These are phyloP conservation scores for Lepraria neglecta DNA, from an alignment of 495 filamentous ascomycete genomes.

Conservation along the genomic window DNA sequence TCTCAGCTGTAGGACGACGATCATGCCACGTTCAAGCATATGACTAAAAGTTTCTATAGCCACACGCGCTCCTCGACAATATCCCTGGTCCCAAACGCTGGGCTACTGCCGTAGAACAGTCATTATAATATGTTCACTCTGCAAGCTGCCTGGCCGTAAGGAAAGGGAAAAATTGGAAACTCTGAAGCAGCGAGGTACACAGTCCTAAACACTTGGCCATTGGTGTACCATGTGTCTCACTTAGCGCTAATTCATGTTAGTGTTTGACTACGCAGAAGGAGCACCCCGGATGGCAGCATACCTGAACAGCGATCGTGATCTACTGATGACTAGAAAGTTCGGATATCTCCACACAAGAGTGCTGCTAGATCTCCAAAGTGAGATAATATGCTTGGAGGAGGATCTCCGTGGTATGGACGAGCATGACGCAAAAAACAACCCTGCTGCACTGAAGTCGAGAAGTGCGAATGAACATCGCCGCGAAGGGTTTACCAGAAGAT, in stretches of 20 bases:
- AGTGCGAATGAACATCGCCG: neutral
- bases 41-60: too few relatives aligned
- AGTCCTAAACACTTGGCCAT: too few relatives aligned
- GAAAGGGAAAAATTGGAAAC: too few relatives aligned
- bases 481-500: neutral
- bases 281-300: neutral
- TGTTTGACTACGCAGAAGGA: neutral
- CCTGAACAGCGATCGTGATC: neutral
- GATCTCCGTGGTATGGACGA: neutral
- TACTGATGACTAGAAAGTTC: neutral
- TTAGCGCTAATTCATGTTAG: neutral
- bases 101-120: too few relatives aligned
- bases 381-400: neutral
- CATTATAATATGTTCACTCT: too few relatives aligned
- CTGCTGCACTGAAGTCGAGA: neutral
- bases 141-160: too few relatives aligned
- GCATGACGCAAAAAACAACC: neutral
- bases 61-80: too few relatives aligned
- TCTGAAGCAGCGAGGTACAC: too few relatives aligned
- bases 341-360: neutral
- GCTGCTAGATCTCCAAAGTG: neutral
- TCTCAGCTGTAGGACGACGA: too few relatives aligned
- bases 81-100: too few relatives aligned
- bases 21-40: too few relatives aligned
- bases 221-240: too few relatives aligned